Percentiles rank a stretch among this genome's conserved stretches.
These are phyloP conservation scores for Arctium lappa DNA, from an alignment of 129 eudicot species.

Conservation along the genomic window DNA sequence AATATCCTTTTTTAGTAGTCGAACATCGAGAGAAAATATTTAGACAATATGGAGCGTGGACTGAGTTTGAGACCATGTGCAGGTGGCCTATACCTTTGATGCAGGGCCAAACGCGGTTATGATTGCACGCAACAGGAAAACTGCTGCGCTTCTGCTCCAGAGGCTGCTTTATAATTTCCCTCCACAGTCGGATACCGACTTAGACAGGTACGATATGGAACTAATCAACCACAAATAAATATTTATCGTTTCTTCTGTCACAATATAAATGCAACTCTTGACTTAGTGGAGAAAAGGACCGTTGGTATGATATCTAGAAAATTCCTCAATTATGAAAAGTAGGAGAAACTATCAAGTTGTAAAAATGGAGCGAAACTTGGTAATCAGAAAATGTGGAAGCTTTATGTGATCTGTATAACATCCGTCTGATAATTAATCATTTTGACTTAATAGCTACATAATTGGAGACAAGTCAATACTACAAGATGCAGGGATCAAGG, in stretches of 20 bases:
- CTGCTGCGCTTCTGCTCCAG: conserved; percentile 81
- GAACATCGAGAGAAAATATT: background rate
- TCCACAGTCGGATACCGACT: conserved; percentile 63
- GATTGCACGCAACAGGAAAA: conserved; percentile 80
- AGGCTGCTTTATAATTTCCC: conserved; percentile 91
- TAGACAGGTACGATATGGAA: conserved; percentile 57
- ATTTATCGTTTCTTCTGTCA: background rate
- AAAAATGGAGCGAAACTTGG: background rate
- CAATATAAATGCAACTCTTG: background rate
- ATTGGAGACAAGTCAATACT: conserved; percentile 88
- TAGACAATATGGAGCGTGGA: background rate
- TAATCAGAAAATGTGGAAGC: background rate
- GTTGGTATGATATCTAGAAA: background rate
- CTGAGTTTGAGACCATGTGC: conserved; percentile 24
- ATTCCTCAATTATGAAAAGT: background rate
- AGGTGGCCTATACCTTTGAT: conserved; percentile 98
- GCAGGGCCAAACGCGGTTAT: conserved; percentile 99
- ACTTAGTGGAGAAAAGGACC: background rate
- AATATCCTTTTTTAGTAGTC: background rate
- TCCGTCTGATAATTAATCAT: background rate
- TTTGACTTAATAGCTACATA: conserved; percentile 49
- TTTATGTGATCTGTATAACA: background rate
- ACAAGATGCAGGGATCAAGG: conserved; percentile 82
- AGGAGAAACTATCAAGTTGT: background rate
- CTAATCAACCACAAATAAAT: background rate